phyloP scores from a whole-genome alignment of 2,329 filamentous ascomycete genomes.

The Xylaria sp. region DNA sequence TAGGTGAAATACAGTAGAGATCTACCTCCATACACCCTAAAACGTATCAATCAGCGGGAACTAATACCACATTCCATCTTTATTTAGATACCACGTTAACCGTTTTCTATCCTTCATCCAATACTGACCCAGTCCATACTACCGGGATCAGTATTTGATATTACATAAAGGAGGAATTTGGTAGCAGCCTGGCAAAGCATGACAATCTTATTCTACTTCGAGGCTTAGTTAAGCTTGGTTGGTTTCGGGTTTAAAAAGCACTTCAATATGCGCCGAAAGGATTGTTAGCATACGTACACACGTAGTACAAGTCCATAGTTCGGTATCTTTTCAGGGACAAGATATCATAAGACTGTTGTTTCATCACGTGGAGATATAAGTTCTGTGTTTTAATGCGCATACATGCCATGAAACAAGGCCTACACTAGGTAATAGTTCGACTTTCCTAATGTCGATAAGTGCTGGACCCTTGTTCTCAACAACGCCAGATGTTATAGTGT shows the following conservation, averaged over 20 bases:
- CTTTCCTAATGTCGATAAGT: slow-evolving; percentile 21
- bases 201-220: background rate
- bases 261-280: background rate
- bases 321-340: slow-evolving; percentile 1
- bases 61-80: slow-evolving; percentile 10
- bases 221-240: background rate
- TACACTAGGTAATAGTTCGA: slow-evolving; percentile 2
- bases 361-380: slow-evolving; percentile 5
- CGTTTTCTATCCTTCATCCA: slow-evolving; percentile 12
- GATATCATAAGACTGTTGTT: slow-evolving; percentile 5
- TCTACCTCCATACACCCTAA: background rate
- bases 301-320: background rate
- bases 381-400: slow-evolving; percentile 20
- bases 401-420: slow-evolving; percentile 11
- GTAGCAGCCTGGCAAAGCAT: background rate
- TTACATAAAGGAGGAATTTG: slow-evolving; percentile 1
- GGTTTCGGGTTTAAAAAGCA: background rate
- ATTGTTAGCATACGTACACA: background rate
- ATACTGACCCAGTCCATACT: slow-evolving; percentile 13
- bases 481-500: background rate
- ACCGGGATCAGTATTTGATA: slow-evolving; percentile 18
- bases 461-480: background rate
- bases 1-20: background rate
- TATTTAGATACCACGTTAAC: slow-evolving; percentile 12
- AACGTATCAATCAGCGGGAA: slow-evolving; percentile 12